These are phyloP conservation scores for Ceratocystis destructans DNA, from an alignment of 2,329 filamentous ascomycete genomes.

Conservation along the genomic window DNA sequence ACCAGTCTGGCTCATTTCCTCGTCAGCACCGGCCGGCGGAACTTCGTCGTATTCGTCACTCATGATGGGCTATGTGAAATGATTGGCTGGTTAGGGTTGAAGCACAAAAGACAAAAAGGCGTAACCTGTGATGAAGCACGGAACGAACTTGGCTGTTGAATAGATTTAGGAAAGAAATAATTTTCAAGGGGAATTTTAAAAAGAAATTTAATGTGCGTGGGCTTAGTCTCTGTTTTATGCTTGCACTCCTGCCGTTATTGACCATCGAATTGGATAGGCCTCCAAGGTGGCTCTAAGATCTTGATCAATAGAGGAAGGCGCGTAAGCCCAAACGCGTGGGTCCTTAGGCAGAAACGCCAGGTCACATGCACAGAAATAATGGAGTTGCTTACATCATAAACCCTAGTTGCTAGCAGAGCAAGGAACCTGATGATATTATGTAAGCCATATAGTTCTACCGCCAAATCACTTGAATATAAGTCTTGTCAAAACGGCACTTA, in stretches of 20 bases:
- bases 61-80: conserved; percentile 27
- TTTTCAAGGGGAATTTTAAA: neutral
- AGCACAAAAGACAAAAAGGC: neutral
- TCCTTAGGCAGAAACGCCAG: conserved; percentile 14
- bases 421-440: no score
- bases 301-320: conserved; percentile 13
- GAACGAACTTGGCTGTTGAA: neutral
- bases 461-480: no score
- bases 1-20: conserved; percentile 60
- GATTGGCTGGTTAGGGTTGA: neutral
- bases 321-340: conserved; percentile 8
- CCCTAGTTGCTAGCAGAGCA: neutral
- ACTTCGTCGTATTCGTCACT: conserved; percentile 48
- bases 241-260: conserved; percentile 2
- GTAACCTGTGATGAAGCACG: neutral
- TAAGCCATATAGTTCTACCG: no score
- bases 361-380: neutral
- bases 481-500: no score
- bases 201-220: neutral
- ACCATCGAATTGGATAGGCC: neutral
- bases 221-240: neutral
- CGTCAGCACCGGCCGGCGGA: conserved; percentile 37
- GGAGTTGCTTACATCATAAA: neutral
- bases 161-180: neutral
- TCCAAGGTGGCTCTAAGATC: neutral